Base-by-base conservation (phyloP, 2,329 filamentous ascomycete genomes). In the Talaromyces sp. region DNA sequence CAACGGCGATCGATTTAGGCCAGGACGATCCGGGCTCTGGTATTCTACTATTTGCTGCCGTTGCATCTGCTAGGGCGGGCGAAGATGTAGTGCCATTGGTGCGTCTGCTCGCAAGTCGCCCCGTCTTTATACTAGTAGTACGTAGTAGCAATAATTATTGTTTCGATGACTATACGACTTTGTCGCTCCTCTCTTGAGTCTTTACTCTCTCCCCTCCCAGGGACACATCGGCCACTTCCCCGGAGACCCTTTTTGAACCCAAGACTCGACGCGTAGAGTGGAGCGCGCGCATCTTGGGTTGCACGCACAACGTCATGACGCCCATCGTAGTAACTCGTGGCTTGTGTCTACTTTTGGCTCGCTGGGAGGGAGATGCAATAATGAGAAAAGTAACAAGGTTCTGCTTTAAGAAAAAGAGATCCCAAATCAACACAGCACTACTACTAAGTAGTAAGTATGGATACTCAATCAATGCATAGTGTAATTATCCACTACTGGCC, bases 401-500 rank as follows among this genome's bases (percentile, higher is more conserved):
- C 32, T 35, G 32, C 32, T 35, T 6, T 17, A 35, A 17, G 17
- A 17, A 8, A 5, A 38, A 12, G 19, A 10, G 11, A 21, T 12
- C 11, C 24, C 43, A 43, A 43, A 24, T 17, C 10, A n/a, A n/a
- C n/a, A n/a, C n/a, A n/a, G n/a, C n/a, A n/a, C n/a, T n/a, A n/a
- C n/a, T n/a, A n/a, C n/a, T n/a, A n/a, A n/a, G n/a, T n/a, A n/a
- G n/a, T n/a, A n/a, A n/a, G n/a, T n/a, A n/a, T n/a, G n/a, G n/a
- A n/a, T n/a, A n/a, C 26, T 26, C 26, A 5, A 26, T 26, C 26
- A 14, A 4, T 41, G 11, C 17, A 29, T 29, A 29, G 35, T 41
- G 21, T 48, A 48, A 24, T 6, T 26, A 19, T 2, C 63, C 61
- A 61, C 53, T 27, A 27, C 60, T 59, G 53, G 60, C 60, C 60